These are phyloP conservation scores for Grosmannia huntii DNA, from an alignment of 2,329 filamentous ascomycete species.

Conservation along the genomic window DNA sequence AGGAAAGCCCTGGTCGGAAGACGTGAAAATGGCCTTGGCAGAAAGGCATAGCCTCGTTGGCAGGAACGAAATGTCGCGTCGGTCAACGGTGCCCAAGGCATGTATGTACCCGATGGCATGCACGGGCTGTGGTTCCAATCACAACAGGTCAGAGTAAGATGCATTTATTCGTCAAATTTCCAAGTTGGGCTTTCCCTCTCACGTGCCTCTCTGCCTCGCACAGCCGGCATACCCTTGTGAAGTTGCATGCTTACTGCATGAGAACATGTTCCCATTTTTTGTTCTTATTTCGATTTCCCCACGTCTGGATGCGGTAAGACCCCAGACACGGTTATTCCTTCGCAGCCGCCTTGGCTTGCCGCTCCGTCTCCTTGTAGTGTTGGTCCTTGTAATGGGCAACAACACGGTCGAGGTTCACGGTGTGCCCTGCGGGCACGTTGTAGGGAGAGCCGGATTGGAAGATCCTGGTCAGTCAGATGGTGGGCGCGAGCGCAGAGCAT, in stretches of 20 bases:
- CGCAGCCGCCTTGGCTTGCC: constrained; percentile 32
- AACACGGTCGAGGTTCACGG: constrained; percentile 40
- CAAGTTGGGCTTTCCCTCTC: neutral
- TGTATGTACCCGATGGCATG: neutral
- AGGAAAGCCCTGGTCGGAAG: neutral
- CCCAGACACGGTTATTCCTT: constrained; percentile 10
- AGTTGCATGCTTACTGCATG: neutral
- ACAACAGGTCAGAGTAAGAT: neutral
- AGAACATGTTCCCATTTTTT: neutral
- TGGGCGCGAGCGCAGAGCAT: neutral
- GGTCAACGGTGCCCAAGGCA: neutral
- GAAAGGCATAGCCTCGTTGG: neutral
- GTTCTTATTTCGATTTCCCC: neutral
- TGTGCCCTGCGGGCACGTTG: constrained; percentile 43
- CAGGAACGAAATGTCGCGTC: neutral
- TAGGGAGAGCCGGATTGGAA: constrained; percentile 36
- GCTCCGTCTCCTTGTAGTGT: constrained; percentile 41
- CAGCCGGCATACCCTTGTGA: neutral
- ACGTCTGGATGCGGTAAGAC: neutral
- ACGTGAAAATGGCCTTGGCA: neutral
- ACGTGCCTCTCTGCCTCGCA: neutral
- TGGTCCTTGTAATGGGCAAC: constrained; percentile 44
- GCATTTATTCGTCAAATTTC: neutral
- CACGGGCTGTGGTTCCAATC: neutral
- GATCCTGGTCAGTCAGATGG: constrained; percentile 22